Conservation (phyloP, 108 stramenopile genomes). For the Cyclotella cryptica region DNA sequence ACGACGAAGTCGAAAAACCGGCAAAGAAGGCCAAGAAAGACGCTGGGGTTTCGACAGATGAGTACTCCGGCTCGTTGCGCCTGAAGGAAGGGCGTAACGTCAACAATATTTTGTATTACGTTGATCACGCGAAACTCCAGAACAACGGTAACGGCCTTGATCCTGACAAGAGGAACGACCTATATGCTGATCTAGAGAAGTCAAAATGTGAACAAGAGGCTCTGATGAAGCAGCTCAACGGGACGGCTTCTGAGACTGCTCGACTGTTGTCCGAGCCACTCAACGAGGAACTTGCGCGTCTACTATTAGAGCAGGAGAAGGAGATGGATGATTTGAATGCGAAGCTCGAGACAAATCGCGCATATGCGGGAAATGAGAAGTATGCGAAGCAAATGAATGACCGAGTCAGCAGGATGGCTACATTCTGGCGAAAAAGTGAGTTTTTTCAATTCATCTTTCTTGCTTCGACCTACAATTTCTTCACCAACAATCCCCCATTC, state of each 20-base stretch:
- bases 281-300: constrained; percentile 62
- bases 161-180: constrained; percentile 59
- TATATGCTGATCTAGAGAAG: constrained; percentile 49
- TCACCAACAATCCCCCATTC: neutral
- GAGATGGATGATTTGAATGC: constrained; percentile 42
- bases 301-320: constrained; percentile 56
- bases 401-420: constrained; percentile 65
- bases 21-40: constrained; percentile 35
- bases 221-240: constrained; percentile 38
- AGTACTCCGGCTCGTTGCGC: constrained; percentile 62
- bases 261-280: constrained; percentile 76
- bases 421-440: constrained; percentile 73
- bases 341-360: constrained; percentile 58
- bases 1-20: constrained; percentile 56
- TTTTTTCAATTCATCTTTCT: constrained; percentile 1
- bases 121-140: constrained; percentile 68
- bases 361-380: constrained; percentile 63
- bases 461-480: neutral
- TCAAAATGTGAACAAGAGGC: constrained; percentile 50
- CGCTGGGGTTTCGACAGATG: constrained; percentile 34
- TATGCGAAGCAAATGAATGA: constrained; percentile 62
- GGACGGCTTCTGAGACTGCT: constrained; percentile 38
- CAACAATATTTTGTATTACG: constrained; percentile 74
- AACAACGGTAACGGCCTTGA: constrained; percentile 69
- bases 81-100: constrained; percentile 72